Base-by-base conservation (phyloP, 805 yeast species). In the Zygosaccharomyces pseudorouxii region DNA sequence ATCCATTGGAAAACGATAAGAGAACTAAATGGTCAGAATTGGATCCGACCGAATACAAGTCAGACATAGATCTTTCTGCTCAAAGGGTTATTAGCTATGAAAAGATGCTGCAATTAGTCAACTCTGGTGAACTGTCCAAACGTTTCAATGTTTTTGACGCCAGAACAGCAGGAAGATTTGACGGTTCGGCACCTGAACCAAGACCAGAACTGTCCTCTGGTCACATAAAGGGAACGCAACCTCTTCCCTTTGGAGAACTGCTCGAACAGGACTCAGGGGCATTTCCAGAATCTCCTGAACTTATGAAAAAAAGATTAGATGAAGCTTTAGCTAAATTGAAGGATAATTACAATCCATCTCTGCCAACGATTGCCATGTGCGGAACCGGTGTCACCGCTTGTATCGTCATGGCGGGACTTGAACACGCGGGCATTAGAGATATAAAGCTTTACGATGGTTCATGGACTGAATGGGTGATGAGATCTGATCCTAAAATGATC, bases 321-420 rank as follows among this genome's bases (percentile, higher is more conserved):
- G 60, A 68, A 12, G 64, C 80, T 9, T 76, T 89, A 55, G 60
- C 72, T 7, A 70, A 68, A 37, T 64, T 75, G 36, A 69, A 71
- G 3, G 57, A 50, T 45, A 67, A 48, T 1, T 57, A 59, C 10
- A 71, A 71, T 49, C 61, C 64, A 3, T 67, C 72, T 14, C 83
- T 84, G 59, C 90, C 88, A 10, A 80, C 86, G 16, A 80, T 93
- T 43, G 86, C 85, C 35, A 81, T 87, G 87, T 93, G 99, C 64
- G 99, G 98, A 25, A 84, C 97, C 0, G 99, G 98, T 40, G 97
- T 93, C 42, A 84, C 97, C 9, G 98, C 97, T 0, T 88, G 92
- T 54, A 81, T 93, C 36, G 75, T 92, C 40, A 84, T 86, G 66
- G 71, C 84, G 7, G 98, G 95, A 1, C 64, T 86, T 37, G 82